phyloP scores from a whole-genome alignment of 345 rosid species.

The Eucalyptus cloeziana region DNA sequence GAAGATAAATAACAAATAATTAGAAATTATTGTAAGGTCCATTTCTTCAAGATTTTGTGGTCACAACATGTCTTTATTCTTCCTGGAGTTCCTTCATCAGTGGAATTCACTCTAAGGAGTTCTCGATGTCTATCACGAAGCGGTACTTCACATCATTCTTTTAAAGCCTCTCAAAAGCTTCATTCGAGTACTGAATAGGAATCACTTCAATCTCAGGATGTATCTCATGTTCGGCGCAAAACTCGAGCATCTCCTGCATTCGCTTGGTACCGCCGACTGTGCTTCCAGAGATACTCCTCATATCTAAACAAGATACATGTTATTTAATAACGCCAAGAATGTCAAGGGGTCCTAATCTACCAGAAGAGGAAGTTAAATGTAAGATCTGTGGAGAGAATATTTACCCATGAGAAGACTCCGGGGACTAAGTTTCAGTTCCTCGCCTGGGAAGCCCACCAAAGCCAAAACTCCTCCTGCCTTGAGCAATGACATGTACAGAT shows the following conservation, averaged over 20 bases:
- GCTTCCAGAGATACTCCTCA: conserved; percentile 14
- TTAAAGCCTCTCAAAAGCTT: conserved; percentile 21
- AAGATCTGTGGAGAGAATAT: background rate
- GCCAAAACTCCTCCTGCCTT: conserved; percentile 17
- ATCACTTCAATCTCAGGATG: conserved; percentile 17
- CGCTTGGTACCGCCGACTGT: conserved; percentile 6
- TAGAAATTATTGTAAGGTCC: too few species aligned
- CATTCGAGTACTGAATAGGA: conserved; percentile 17
- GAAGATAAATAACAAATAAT: too few species aligned
- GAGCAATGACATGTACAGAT: conserved; percentile 52
- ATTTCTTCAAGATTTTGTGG: too few species aligned
- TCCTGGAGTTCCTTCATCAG: background rate
- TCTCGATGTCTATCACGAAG: conserved; percentile 19
- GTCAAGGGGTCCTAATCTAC: background rate
- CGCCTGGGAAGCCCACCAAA: conserved; percentile 15
- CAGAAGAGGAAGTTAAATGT: background rate
- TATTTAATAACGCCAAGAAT: background rate
- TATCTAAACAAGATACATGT: background rate
- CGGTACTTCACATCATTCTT: conserved; percentile 22
- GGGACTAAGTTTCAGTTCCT: conserved; percentile 16
- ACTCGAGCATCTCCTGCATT: conserved; percentile 27
- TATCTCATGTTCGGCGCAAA: conserved; percentile 12
- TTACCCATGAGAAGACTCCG: conserved; percentile 7
- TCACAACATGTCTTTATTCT: background rate
- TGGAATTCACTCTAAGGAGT: conserved; percentile 6